Base-by-base conservation (phyloP, 2,329 filamentous ascomycete genomes). In the Ophiostoma angusticollis region DNA sequence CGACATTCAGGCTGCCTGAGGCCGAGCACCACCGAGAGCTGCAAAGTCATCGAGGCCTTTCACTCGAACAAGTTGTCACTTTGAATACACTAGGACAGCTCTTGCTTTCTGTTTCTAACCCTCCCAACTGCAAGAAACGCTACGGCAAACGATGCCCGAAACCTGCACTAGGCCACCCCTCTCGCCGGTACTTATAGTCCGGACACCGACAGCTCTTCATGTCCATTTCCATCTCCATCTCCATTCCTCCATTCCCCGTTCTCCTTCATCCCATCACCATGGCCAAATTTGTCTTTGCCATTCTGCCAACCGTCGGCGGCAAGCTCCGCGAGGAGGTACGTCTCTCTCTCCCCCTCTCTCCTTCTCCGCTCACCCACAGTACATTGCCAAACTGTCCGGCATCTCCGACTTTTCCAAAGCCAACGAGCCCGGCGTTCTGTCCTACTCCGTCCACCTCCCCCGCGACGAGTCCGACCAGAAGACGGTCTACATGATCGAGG, bases 371-470 rank as follows among this genome's bases (percentile, higher is more conserved):
- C n/a, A 1, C 6, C 9, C 8, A n/a, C 33, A 49, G 49, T 44
- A 41, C 31, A 37, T 52, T 13, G 27, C 43, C 23, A 45, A 42
- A 24, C 31, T 52, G 11, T 28, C 32, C 9, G 35, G 37, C 9
- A 39, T 39, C 12, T 40, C 46, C 9, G 38, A 43, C 3, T 38
- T 42, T 22, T 40, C 50, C 24, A 35, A 28, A 21, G 25, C 43
- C n/a, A 43, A 42, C 31, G 50, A 53, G 39, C 45, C 45, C 0
- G 50, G 50, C 13, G 45, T 45, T 6, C 27, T 42, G 9, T 51
- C 52, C 18, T 55, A 56, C 35, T 47, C 48, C 18, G 41, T 49
- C 16, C 43, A 47, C n/a, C 16, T 53, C 5, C 51, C 52, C 4
- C 49, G 51, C 13, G 46, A 47, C 31, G 41, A 44, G 13, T 17